Base-by-base conservation (phyloP, 805 yeast genomes). In the Torulaspora quercuum region DNA sequence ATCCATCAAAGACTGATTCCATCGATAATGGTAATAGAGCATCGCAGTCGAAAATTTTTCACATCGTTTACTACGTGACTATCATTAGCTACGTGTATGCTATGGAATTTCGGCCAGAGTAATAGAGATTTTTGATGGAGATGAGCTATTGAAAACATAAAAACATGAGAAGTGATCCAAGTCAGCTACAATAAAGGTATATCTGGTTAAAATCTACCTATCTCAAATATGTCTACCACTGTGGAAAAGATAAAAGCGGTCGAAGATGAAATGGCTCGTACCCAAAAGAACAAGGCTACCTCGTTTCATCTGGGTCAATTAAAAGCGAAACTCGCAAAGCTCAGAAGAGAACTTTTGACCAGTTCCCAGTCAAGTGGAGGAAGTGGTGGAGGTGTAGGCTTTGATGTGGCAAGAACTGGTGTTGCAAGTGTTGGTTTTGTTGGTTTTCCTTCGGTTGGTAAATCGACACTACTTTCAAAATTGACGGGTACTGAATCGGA, bases 331-430 rank as follows among this genome's bases (percentile, higher is more conserved):
- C 69, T 92, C 39, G 98, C 99, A 37, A 89, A 90, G 59, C 72
- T 92, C 52, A 85, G 95, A 69, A 78, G 97, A 59, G 99, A 92
- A 59, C 72, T 92, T 37, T 70, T 92, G 45, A 76, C 84, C 2
- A 82, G 82, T 33, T 67, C 80, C 1, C 61, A 78, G 9, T 76
- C 85, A 12, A 71, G 83, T 25, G 75, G 88, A 25, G 96, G 96
- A 22, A 95, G 96, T 41, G 95, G 92, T 40, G 85, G 76, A 13
- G 97, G 97, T 46, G 78, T 75, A 14, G 98, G 98, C 6, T 92
- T 92, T 64, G 99, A 92, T 68, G 97, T 92, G 29, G 95, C 95
- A n/a, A 78, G 96, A 63, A 90, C 97, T 0, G 99, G 99, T 65
- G 96, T 86, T 9, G 97, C 96, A 3, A 78, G 95, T 6, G 94